These are phyloP conservation scores for Ascochyta fabae DNA, from an alignment of 2,329 filamentous ascomycete genomes.

Conservation along the genomic window DNA sequence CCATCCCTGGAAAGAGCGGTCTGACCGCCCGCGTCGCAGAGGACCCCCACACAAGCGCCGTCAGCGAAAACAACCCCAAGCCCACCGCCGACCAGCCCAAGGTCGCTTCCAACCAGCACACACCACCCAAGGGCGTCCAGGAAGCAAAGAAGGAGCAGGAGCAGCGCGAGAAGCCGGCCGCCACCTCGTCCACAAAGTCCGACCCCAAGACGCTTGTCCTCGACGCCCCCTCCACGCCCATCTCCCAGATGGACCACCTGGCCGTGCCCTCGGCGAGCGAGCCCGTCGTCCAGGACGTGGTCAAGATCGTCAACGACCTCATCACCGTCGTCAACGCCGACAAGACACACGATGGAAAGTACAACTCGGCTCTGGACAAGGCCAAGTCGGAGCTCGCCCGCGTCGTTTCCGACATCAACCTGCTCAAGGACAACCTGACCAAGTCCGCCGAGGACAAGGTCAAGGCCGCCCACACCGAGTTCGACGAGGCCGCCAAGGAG, in stretches of 20 bases:
- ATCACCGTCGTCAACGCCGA: conserved; percentile 93
- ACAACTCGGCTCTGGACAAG: conserved; percentile 78
- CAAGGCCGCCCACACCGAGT: conserved; percentile 72
- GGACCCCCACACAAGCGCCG: conserved; percentile 68
- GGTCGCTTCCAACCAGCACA: conserved; percentile 29
- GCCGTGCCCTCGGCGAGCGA: conserved; percentile 78
- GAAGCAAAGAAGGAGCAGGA: conserved; percentile 40
- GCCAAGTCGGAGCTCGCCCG: conserved; percentile 83
- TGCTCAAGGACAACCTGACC: conserved; percentile 72
- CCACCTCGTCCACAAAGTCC: conserved; percentile 28
- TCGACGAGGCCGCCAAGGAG: conserved; percentile 85
- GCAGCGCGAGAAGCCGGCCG: conserved; percentile 37
- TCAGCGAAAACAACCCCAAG: conserved; percentile 54
- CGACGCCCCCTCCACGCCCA: conserved; percentile 28
- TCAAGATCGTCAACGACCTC: conserved; percentile 94
- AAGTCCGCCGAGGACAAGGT: conserved; percentile 78
- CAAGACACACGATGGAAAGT: conserved; percentile 72
- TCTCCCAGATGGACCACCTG: conserved; percentile 76
- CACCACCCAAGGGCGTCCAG: conserved; percentile 32
- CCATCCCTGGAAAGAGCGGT: conserved; percentile 84
- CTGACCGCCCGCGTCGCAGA: conserved; percentile 80
- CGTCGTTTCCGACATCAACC: conserved; percentile 78
- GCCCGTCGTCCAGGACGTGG: conserved; percentile 88
- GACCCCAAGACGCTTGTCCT: conserved; percentile 18
- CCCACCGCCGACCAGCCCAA: conserved; percentile 30